Evolutionary conservation across 768 basidiomycete genomes (phyloP).

Genomic region (Infundibulicybe gibba): DNA sequence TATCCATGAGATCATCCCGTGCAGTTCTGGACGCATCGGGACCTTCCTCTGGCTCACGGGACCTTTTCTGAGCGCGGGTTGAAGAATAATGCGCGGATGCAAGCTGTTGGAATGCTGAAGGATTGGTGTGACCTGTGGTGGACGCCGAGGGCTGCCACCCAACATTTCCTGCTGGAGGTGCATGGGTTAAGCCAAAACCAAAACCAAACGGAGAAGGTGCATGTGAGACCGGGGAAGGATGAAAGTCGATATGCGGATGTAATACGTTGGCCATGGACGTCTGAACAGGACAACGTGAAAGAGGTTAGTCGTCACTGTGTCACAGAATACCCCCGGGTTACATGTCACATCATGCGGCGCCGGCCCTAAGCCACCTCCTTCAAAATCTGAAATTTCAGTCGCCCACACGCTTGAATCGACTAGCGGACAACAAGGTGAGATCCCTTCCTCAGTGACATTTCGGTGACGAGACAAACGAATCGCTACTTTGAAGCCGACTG

Average conservation of each 20-base stretch:
- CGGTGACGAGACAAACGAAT: conserved; percentile 75
- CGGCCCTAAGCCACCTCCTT: conserved; percentile 32
- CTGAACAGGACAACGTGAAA: conserved; percentile 16
- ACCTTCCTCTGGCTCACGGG: conserved; percentile 70
- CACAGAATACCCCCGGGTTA: background rate
- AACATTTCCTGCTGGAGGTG: conserved; percentile 37
- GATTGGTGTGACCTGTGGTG: conserved; percentile 45
- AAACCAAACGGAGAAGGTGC: conserved; percentile 67
- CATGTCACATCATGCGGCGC: conserved; percentile 9
- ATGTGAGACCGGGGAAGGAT: conserved; percentile 54
- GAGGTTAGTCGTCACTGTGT: background rate
- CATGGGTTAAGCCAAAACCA: conserved; percentile 59
- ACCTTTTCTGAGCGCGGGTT: conserved; percentile 53
- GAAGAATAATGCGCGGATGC: conserved; percentile 39
- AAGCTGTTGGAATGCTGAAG: conserved; percentile 52
- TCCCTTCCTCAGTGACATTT: conserved; percentile 11
- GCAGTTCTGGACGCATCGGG: conserved; percentile 30
- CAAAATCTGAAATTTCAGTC: conserved; percentile 13
- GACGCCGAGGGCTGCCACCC: conserved; percentile 41
- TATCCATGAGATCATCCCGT: conserved; percentile 76
- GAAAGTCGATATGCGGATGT: conserved; percentile 62
- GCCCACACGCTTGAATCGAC: conserved; percentile 5
- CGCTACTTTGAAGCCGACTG: conserved; percentile 79
- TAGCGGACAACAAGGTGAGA: conserved; percentile 23
- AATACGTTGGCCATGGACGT: conserved; percentile 68